These are phyloP conservation scores for Xylaria digitata DNA, from an alignment of 2,329 filamentous ascomycete species.

Conservation along the genomic window DNA sequence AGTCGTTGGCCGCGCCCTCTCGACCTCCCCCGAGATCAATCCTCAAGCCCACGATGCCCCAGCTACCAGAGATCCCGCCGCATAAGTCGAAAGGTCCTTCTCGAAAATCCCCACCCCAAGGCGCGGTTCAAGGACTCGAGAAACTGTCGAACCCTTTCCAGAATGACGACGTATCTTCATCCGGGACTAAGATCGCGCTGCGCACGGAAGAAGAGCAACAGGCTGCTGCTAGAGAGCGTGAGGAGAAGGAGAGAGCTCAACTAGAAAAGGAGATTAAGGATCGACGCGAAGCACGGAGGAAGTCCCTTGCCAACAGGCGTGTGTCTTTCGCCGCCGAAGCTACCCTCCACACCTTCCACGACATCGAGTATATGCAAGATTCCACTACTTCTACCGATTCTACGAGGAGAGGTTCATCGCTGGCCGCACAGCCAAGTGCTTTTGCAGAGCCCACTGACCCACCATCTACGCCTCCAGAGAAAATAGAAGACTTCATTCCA, in stretches of 20 bases:
- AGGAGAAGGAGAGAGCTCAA: slow-evolving; percentile 71
- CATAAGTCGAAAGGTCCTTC: slow-evolving; percentile 66
- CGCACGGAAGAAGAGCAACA: slow-evolving; percentile 78
- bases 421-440: slow-evolving; percentile 52
- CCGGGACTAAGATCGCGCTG: slow-evolving; percentile 70
- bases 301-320: slow-evolving; percentile 90
- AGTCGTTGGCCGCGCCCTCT: slow-evolving; percentile 67
- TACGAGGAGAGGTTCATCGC: slow-evolving; percentile 76
- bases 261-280: slow-evolving; percentile 73
- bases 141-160: slow-evolving; percentile 60
- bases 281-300: slow-evolving; percentile 86
- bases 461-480: slow-evolving; percentile 71
- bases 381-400: slow-evolving; percentile 84
- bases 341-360: slow-evolving; percentile 96
- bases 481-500: slow-evolving; percentile 66
- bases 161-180: slow-evolving; percentile 49
- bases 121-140: slow-evolving; percentile 54
- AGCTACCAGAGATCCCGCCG: slow-evolving; percentile 73
- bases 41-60: slow-evolving; percentile 81
- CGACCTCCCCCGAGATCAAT: slow-evolving; percentile 73
- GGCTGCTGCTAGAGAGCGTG: slow-evolving; percentile 74
- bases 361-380: slow-evolving; percentile 88
- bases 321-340: slow-evolving; percentile 98
- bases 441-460: slow-evolving; percentile 63
- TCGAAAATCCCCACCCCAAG: slow-evolving; percentile 60